A percentile compares a stretch with the other conserved stretches of the same genome.
Evolutionary conservation across 768 basidiomycete genomes (phyloP).

Genomic region (Rhizopogon salebrosus): DNA sequence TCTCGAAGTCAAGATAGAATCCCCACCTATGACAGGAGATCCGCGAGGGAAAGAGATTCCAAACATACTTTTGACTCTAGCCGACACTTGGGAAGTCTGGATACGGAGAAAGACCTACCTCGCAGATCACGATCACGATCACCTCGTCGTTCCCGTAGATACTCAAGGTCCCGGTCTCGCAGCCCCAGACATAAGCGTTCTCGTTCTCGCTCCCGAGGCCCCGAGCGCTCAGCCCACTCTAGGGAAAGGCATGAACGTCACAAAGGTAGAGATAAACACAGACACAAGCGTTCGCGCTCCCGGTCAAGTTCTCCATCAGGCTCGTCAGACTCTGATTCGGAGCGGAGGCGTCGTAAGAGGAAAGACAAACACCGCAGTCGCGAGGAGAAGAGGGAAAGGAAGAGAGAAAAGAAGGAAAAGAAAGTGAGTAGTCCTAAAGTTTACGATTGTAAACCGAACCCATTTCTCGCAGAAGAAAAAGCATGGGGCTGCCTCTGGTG

Average conservation of each 20-base stretch:
- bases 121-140: constrained; percentile 6
- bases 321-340: constrained; percentile 32
- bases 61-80: neutral
- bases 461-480: constrained; percentile 49
- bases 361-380: constrained; percentile 43
- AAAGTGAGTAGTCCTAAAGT: constrained; percentile 41
- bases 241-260: constrained; percentile 24
- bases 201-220: constrained; percentile 20
- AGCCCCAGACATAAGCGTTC: constrained; percentile 3
- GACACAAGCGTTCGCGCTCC: constrained; percentile 30
- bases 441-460: neutral
- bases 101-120: neutral
- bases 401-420: constrained; percentile 67
- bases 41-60: neutral
- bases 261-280: constrained; percentile 20
- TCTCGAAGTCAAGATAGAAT: constrained; percentile 13
- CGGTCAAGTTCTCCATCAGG: constrained; percentile 38
- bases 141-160: neutral
- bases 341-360: constrained; percentile 35
- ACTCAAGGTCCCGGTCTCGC: constrained; percentile 1
- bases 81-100: neutral
- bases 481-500: constrained; percentile 37
- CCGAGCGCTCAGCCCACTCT: constrained; percentile 30
- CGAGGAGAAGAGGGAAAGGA: constrained; percentile 46
- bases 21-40: neutral